Percentiles rank a stretch among this genome's conserved stretches.
phyloP scores from a whole-genome alignment of 176 grass and related monocot species.

The Musa acuminata region DNA sequence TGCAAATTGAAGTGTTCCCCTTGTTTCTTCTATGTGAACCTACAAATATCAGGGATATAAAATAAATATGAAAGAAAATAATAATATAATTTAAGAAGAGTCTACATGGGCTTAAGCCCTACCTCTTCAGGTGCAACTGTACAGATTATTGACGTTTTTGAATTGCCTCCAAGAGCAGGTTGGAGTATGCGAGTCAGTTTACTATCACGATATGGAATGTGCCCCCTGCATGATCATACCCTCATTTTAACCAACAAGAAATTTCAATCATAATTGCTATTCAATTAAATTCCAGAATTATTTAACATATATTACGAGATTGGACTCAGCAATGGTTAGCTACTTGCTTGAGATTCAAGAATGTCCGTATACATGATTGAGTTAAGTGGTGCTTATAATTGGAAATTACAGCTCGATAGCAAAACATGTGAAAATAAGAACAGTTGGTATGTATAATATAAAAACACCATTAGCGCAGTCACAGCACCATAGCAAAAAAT shows the following conservation, averaged over 20 bases:
- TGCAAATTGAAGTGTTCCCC: conserved; percentile 95
- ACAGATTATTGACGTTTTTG: conserved; percentile 93
- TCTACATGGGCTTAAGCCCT: conserved; percentile 14
- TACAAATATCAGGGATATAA: conserved; percentile 20
- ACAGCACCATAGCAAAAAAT: too few species aligned
- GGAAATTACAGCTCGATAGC: too few species aligned
- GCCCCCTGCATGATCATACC: conserved; percentile 56
- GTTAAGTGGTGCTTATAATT: too few species aligned
- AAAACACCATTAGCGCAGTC: too few species aligned
- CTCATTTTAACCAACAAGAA: not conserved
- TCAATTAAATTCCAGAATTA: not conserved
- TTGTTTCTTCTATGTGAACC: conserved; percentile 81
- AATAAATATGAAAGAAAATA: not conserved
- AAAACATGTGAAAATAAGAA: not conserved
- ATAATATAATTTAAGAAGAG: not conserved
- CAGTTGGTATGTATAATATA: too few species aligned
- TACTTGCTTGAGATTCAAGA: too few species aligned
- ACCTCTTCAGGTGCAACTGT: conserved; percentile 93
- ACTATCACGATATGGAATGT: conserved; percentile 98
- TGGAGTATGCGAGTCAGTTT: conserved; percentile 90
- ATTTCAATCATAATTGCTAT: not conserved
- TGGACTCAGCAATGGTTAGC: too few species aligned
- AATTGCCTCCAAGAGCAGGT: conserved; percentile 94
- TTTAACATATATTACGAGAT: too few species aligned
- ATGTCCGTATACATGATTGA: too few species aligned